Percentiles rank a stretch among this genome's conserved stretches.
These are phyloP conservation scores for Teratosphaeria epicoccoides DNA, from an alignment of 2,329 filamentous ascomycete species.

Conservation along the genomic window DNA sequence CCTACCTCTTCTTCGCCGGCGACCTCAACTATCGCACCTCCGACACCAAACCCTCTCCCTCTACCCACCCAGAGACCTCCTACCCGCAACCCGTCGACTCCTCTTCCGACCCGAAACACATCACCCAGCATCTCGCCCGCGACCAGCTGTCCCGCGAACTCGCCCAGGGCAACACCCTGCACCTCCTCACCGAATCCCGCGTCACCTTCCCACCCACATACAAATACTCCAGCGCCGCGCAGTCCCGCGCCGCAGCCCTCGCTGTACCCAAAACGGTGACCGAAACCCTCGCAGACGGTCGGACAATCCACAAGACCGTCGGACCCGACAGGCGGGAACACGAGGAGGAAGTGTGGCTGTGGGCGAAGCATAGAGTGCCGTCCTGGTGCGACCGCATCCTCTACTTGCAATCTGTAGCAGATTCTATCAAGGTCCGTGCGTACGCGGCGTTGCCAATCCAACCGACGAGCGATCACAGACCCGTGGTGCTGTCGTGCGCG, in stretches of 20 bases:
- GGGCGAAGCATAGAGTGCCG: constrained; percentile 75
- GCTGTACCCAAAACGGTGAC: constrained; percentile 12
- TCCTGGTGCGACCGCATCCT: constrained; percentile 90
- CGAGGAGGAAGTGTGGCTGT: constrained; percentile 31
- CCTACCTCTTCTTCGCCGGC: constrained; percentile 75
- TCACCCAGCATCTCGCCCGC: constrained; percentile 52
- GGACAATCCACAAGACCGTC: neutral
- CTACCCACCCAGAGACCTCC: constrained; percentile 41
- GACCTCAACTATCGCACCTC: constrained; percentile 93
- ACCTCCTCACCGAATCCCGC: constrained; percentile 63
- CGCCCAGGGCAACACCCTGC: constrained; percentile 57
- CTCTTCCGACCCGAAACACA: constrained; percentile 48
- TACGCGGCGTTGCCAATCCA: constrained; percentile 72
- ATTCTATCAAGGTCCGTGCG: constrained; percentile 43
- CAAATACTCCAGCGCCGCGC: constrained; percentile 56
- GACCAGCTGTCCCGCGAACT: constrained; percentile 76
- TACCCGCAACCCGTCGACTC: constrained; percentile 54
- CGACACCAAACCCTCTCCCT: constrained; percentile 48
- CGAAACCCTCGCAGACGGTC: constrained; percentile 5
- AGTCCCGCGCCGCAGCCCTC: constrained; percentile 15
- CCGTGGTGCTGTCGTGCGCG: constrained; percentile 61
- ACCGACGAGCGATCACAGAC: constrained; percentile 75
- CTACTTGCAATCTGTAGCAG: constrained; percentile 43
- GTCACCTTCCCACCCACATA: constrained; percentile 86
- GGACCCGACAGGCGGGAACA: neutral